Evolutionary conservation across 257 asterid genomes (phyloP), one percentile per base, ranked within the genome.

Genomic region (Solanum tacnaense): DNA sequence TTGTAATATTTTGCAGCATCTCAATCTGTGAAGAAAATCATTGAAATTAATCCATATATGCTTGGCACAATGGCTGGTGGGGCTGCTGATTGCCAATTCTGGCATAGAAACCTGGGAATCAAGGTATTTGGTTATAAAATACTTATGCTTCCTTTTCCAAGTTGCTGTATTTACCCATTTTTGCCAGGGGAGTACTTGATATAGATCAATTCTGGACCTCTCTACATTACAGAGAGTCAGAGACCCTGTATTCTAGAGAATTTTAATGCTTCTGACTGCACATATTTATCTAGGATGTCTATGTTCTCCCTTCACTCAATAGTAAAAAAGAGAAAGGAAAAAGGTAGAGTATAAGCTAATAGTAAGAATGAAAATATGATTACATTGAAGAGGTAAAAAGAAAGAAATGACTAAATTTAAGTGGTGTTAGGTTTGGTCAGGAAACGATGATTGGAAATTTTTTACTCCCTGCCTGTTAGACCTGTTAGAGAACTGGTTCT

Each of bases 1-100:
- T n/a, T 84, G 65, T 56, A 68, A 15, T 65, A 62, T 74, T 11
- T 88, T 67, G 89, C 94, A 96, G 99, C 98, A 67, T 96, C 98
- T 60, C 98, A 96, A 84, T 93, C 98, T 86, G 98, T 95, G 83
- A 96, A 94, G 94, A 96, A 95, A 86, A 96, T 96, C 74, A 96
- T 96, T 86, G 98, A 95, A 90, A 96, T 96, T 84, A 94, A 94
- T 70, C 98, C 97, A 1, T 94, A 96, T 92, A 94, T 95, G 99
- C 98, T 94, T 88, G 98, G 99, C 35, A 96, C 98, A 83, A 95
- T 94, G 99, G 98, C 98, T 90, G 99, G 98, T 88, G 98, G 99
- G 85, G 99, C 97, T 79, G 98, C 98, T 46, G 98, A 94, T 90
- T 95, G 98, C 92, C 98, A 94, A 90, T 94, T 95, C 93, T 95